These are phyloP conservation scores for Puccinia triticina DNA, from an alignment of 1,284 basidiomycete species.

Conservation along the genomic window DNA sequence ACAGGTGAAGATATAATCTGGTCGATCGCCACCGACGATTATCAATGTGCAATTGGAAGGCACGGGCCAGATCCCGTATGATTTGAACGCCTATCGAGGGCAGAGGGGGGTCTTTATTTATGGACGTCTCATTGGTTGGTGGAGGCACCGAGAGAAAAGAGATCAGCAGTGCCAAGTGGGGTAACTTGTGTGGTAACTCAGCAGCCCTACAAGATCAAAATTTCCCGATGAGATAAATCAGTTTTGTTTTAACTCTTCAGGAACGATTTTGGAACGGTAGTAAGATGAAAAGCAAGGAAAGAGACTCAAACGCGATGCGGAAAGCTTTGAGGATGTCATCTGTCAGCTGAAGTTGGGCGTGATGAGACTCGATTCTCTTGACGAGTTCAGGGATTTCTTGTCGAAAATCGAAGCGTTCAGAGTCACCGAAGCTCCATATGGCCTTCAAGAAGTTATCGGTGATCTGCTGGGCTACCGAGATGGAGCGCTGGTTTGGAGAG, in stretches of 20 bases:
- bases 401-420: conserved; percentile 53
- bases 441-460: conserved; percentile 38
- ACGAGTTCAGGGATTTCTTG: conserved; percentile 54
- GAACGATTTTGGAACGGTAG: too few species aligned
- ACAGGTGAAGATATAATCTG: conserved; percentile 83
- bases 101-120: conserved; percentile 54
- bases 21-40: conserved; percentile 84
- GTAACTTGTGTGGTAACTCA: conserved; percentile 88
- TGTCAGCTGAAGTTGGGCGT: conserved; percentile 50
- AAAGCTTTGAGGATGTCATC: conserved; percentile 54
- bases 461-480: conserved; percentile 31
- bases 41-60: conserved; percentile 81
- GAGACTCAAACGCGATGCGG: conserved; percentile 55
- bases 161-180: conserved; percentile 81
- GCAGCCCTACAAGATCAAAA: conserved; percentile 67
- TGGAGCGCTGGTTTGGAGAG: conserved; percentile 1
- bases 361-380: conserved; percentile 52
- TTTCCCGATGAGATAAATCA: not conserved
- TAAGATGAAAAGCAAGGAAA: not conserved
- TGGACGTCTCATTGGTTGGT: conserved; percentile 47
- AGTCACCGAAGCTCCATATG: conserved; percentile 47
- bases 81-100: conserved; percentile 69
- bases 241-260: conserved; percentile 1
- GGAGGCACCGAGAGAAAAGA: conserved; percentile 67
- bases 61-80: conserved; percentile 83